Evolutionary conservation across 2,329 filamentous ascomycete genomes (phyloP), one percentile per base, ranked within the genome.

Genomic region (Hypomyces perniciosus): DNA sequence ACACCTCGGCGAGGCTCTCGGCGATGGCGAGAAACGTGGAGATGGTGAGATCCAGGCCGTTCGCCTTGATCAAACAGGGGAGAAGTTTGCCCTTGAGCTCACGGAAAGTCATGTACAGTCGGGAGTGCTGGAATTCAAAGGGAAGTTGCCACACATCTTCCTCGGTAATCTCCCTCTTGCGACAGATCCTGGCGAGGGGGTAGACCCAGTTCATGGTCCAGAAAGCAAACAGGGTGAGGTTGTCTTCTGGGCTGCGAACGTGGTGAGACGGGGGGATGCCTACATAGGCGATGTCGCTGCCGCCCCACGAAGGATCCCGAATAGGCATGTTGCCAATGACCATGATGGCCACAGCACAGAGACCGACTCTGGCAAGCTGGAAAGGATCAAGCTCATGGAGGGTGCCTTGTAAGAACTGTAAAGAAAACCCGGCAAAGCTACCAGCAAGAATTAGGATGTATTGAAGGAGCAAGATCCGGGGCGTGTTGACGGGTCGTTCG

Each of bases 181-280:
- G 78, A 1, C 85, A 88, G 27, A 83, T 67, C 1, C 73, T 70
- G 9, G 95, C 89, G 6, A 95, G 69, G 0, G 90, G 85, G 1
- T 74, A 73, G 70, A 95, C 85, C 90, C 90, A 96, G 0, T 81
- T 87, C 29, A 95, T 85, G 5, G 81, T 85, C 80, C 92, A 86
- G 69, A 89, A 96, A 58, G 91, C 86, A 79, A 88, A 90, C 1
- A 91, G 72, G 1, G 78, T 86, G 27, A 95, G 65, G 56, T 86
- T 83, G 59, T 96, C 90, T 65, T 96, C 90, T 0, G 90, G 76
- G 35, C 78, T 82, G 49, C 89, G 84, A n/a, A 87, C 56, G 10
- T 62, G 57, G 28, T 60, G 57, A 2, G 61, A 67, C 0, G 68
- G 68, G 5, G 61, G 50, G 1, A 54, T 50, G 13, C 52, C 52